These are phyloP conservation scores for Strigomonas culicis DNA, from an alignment of 208 protist genomes.

Conservation along the genomic window DNA sequence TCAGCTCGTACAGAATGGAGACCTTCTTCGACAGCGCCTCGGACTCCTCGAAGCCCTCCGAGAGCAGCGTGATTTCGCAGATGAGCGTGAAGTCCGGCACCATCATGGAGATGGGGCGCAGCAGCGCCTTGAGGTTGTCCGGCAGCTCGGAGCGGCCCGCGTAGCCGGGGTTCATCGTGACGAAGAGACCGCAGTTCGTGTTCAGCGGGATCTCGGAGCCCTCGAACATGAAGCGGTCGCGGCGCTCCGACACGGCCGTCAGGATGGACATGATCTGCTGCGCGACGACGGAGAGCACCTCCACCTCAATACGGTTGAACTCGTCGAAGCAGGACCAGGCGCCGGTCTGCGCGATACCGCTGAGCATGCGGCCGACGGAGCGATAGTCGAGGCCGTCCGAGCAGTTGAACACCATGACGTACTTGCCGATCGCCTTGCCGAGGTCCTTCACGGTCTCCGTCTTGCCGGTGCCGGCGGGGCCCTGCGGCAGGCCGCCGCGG, in stretches of 20 bases:
- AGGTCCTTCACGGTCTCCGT: constrained; percentile 99
- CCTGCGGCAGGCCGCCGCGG: constrained; percentile 92
- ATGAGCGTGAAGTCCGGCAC: constrained; percentile 97
- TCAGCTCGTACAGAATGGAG: constrained; percentile 95
- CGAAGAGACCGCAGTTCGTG: constrained; percentile 96
- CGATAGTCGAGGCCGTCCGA: constrained; percentile 97
- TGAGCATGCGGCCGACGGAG: constrained; percentile 95
- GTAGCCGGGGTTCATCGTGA: constrained; percentile 99
- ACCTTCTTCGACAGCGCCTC: constrained; percentile 95
- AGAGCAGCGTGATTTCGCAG: constrained; percentile 97
- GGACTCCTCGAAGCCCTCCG: constrained; percentile 96
- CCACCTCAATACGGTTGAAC: constrained; percentile 98
- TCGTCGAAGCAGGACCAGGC: constrained; percentile 98
- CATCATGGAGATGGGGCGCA: constrained; percentile 99
- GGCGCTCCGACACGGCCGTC: constrained; percentile 74
- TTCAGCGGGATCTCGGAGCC: constrained; percentile 95
- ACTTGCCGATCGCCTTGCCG: constrained; percentile 96
- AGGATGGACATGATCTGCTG: constrained; percentile 97
- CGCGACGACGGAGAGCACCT: constrained; percentile 98
- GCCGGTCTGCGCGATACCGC: constrained; percentile 97
- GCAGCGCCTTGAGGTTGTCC: constrained; percentile 98
- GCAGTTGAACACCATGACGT: constrained; percentile 99
- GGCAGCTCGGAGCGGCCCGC: constrained; percentile 97
- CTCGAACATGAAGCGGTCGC: constrained; percentile 91
- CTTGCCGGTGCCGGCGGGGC: constrained; percentile 98